These are phyloP conservation scores for Fusarium irregulare DNA, from an alignment of 2,329 filamentous ascomycete genomes.

Conservation along the genomic window DNA sequence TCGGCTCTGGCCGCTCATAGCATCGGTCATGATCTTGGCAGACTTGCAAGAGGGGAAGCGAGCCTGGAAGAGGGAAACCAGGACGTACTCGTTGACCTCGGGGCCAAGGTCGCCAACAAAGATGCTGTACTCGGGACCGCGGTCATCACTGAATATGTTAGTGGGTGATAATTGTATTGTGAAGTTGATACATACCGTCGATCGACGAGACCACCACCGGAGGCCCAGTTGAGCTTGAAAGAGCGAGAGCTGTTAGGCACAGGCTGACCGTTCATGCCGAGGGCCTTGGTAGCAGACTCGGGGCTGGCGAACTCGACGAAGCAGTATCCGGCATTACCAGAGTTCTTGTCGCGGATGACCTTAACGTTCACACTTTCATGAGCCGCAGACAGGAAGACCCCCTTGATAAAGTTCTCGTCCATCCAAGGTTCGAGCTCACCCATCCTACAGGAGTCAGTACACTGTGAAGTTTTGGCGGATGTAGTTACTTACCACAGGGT, in stretches of 20 bases:
- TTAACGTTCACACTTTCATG: conserved; percentile 97
- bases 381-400: conserved; percentile 87
- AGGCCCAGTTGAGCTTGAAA: conserved; percentile 99
- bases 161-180: neutral
- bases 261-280: conserved; percentile 86
- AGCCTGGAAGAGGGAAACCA: conserved; percentile 96
- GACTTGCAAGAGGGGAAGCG: conserved; percentile 98
- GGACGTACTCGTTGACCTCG: conserved; percentile 97
- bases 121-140: conserved; percentile 95
- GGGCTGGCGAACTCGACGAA: conserved; percentile 92
- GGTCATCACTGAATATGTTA: conserved; percentile 76
- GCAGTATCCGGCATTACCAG: conserved; percentile 97
- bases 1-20: conserved; percentile 95
- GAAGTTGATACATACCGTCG: conserved; percentile 72
- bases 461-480: neutral
- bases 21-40: conserved; percentile 99
- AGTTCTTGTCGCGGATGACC: conserved; percentile 99
- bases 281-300: conserved; percentile 89
- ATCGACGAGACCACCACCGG: conserved; percentile 93
- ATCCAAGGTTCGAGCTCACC: conserved; percentile 99
- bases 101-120: conserved; percentile 98
- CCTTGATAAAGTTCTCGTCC: conserved; percentile 98
- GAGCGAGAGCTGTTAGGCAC: conserved; percentile 95
- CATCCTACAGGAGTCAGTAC: conserved; percentile 76
- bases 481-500: conserved; percentile 63